A percentile compares a stretch with the other conserved stretches of the same genome.
Conservation (phyloP, 31 red algal genomes). For the Asparagopsis taxiformis region DNA sequence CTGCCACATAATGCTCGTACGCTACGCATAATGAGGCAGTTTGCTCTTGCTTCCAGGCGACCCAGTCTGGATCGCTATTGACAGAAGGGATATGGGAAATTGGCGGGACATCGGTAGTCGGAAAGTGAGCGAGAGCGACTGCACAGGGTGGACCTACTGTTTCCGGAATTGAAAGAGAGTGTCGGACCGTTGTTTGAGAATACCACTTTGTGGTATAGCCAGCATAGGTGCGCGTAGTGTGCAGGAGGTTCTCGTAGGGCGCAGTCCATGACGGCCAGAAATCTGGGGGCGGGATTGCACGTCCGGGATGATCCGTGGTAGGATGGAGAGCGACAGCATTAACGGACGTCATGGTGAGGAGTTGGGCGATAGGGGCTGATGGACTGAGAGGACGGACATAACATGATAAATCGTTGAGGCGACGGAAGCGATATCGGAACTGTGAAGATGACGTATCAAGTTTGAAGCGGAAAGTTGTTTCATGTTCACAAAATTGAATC, state of each 20-base stretch:
- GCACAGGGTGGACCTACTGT: constrained; percentile 4
- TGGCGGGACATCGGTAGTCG: not conserved
- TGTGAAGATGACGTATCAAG: no score
- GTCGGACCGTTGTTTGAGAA: constrained; percentile 3
- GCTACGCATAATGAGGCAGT: constrained; percentile 33
- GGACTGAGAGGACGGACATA: no score
- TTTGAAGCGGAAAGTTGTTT: no score
- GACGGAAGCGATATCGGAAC: no score
- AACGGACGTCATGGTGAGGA: not conserved
- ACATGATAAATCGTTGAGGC: no score
- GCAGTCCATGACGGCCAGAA: constrained; percentile 30
- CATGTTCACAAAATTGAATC: no score
- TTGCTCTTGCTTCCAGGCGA: not conserved
- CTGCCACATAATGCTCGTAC: constrained; percentile 1
- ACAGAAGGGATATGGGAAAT: constrained; percentile 5
- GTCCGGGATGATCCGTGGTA: constrained; percentile 9
- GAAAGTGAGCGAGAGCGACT: constrained; percentile 47
- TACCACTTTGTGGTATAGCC: constrained; percentile 41
- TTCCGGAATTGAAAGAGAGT: constrained; percentile 18
- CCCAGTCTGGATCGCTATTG: not conserved
- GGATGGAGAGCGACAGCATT: not conserved
- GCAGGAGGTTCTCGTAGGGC: constrained; percentile 16
- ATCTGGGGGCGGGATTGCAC: not conserved
- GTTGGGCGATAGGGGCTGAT: no score
- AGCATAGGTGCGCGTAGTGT: constrained; percentile 6